These are phyloP conservation scores for Plenodomus lindquistii DNA, from an alignment of 2,329 filamentous ascomycete genomes.

Conservation along the genomic window DNA sequence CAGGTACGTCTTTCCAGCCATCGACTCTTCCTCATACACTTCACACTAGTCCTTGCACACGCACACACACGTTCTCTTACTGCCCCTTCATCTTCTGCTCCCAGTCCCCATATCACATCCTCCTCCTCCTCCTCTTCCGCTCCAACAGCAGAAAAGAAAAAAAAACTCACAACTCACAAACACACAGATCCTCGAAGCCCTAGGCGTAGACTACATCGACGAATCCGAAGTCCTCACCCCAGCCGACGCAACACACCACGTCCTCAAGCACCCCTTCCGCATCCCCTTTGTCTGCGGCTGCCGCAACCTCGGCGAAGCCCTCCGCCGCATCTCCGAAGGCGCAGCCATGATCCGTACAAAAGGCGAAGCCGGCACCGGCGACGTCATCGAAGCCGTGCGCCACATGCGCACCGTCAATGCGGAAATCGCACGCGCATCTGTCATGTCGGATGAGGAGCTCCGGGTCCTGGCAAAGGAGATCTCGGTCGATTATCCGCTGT, in stretches of 20 bases:
- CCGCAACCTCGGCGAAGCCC: constrained; percentile 89
- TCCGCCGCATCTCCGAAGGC: constrained; percentile 87
- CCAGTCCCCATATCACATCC: background rate
- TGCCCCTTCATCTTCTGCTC: too few species aligned
- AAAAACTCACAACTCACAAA: background rate
- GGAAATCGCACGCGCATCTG: constrained; percentile 74
- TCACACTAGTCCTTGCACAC: too few species aligned
- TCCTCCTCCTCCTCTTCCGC: background rate
- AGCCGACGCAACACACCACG: constrained; percentile 87
- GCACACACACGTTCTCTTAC: too few species aligned
- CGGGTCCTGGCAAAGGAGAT: constrained; percentile 81
- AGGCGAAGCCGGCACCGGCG: constrained; percentile 95
- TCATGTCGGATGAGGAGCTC: constrained; percentile 71
- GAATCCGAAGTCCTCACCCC: constrained; percentile 97
- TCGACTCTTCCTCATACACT: background rate
- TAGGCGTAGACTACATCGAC: constrained; percentile 97
- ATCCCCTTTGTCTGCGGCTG: constrained; percentile 96
- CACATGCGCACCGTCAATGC: constrained; percentile 91
- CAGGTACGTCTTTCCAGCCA: constrained; percentile 57
- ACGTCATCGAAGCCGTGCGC: constrained; percentile 93
- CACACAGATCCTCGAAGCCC: constrained; percentile 81
- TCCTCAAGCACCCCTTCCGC: constrained; percentile 81
- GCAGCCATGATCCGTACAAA: constrained; percentile 98
- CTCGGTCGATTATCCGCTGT: constrained; percentile 74
- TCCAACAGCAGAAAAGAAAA: background rate